A percentile compares a stretch with the other conserved stretches of the same genome.
Evolutionary conservation across 495 filamentous ascomycete genomes (phyloP).

Genomic region (Penicillium odoratum): DNA sequence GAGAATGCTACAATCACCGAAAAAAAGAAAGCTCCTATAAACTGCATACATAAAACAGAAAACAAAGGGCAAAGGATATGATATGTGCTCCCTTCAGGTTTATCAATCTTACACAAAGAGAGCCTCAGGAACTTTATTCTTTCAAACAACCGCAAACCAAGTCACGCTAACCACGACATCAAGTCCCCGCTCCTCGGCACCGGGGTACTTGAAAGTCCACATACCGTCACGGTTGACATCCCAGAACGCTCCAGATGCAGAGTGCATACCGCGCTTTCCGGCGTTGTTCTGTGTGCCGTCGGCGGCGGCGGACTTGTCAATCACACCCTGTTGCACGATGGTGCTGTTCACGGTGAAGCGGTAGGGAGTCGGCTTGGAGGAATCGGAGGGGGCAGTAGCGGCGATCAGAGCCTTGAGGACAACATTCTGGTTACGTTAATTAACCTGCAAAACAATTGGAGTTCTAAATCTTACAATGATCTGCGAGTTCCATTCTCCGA

Average conservation of each 20-base stretch:
- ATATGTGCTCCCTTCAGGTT: not conserved
- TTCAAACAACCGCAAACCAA: conserved; percentile 63
- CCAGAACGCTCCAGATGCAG: conserved; percentile 92
- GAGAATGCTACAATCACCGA: too few species aligned
- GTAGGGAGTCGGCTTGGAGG: conserved; percentile 55
- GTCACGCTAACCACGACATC: conserved; percentile 90
- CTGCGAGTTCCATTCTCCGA: conserved; percentile 79
- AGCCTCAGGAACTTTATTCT: not conserved
- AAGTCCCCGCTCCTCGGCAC: conserved; percentile 76
- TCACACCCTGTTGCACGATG: conserved; percentile 82
- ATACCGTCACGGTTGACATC: conserved; percentile 96
- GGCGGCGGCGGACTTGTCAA: conserved; percentile 43
- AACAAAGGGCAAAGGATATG: conserved; percentile 6
- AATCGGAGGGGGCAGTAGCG: conserved; percentile 64
- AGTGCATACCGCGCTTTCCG: conserved; percentile 93
- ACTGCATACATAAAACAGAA: conserved; percentile 8
- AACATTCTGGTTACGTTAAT: conserved; percentile 58
- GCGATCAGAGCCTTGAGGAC: conserved; percentile 84
- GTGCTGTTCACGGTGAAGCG: conserved; percentile 97
- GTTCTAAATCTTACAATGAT: conserved; percentile 71
- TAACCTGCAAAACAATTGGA: not conserved
- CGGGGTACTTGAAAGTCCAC: conserved; percentile 96
- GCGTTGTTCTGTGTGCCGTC: conserved; percentile 49
- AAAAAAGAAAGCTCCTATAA: conserved; percentile 10
- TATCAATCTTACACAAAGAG: not conserved